Evolutionary conservation across 257 asterid species (phyloP).

Genomic region (Eustoma russellianum): DNA sequence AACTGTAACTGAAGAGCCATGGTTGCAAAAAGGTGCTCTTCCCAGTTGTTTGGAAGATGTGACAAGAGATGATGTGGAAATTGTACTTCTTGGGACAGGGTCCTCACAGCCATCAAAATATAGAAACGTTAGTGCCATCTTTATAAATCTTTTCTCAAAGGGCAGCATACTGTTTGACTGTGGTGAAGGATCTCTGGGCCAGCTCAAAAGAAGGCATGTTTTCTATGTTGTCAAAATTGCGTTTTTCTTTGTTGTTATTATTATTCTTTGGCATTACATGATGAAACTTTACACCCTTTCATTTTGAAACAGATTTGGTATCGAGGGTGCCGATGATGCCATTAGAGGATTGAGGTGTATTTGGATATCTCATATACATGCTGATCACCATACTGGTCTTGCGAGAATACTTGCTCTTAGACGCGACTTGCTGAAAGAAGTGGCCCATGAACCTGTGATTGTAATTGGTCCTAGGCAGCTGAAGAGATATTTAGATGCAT

Average conservation of each 20-base stretch:
- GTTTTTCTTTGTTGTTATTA: too few species aligned
- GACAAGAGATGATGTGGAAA: conserved; percentile 76
- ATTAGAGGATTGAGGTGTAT: conserved; percentile 56
- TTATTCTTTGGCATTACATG: background rate
- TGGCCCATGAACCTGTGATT: conserved; percentile 57
- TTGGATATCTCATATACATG: conserved; percentile 99
- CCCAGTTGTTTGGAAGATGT: conserved; percentile 81
- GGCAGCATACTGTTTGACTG: conserved; percentile 84
- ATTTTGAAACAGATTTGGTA: conserved; percentile 52
- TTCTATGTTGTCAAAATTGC: background rate
- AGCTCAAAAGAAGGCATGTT: conserved; percentile 65
- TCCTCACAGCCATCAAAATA: conserved; percentile 99
- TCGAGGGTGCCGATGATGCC: conserved; percentile 75
- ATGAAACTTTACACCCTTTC: background rate
- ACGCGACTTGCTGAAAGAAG: conserved; percentile 49
- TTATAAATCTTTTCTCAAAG: conserved; percentile 73
- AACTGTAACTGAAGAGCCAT: conserved; percentile 57
- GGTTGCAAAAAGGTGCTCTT: conserved; percentile 40
- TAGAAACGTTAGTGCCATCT: conserved; percentile 84
- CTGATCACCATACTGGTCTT: conserved; percentile 92
- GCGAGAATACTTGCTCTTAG: conserved; percentile 83
- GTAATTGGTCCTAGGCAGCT: conserved; percentile 89
- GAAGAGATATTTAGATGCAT: conserved; percentile 80
- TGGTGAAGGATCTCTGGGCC: conserved; percentile 96
- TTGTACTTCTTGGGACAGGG: conserved; percentile 96